Base-by-base conservation (phyloP, 225 moss, liverwort and hornwort species). In the Physcomitrium patens region DNA sequence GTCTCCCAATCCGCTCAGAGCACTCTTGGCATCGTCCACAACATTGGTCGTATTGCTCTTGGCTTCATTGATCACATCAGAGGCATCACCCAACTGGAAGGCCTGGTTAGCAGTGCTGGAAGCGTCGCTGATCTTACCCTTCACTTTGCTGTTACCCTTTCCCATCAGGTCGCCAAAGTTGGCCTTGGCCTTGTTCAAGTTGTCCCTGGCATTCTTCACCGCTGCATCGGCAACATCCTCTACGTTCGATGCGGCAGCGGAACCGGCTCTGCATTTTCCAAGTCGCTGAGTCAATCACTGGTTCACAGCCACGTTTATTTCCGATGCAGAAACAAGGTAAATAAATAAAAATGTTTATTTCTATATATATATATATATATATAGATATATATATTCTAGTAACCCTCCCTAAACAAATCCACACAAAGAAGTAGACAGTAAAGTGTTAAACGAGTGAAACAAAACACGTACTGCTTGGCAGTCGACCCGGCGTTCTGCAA, bases 81-180 rank as follows among this genome's bases (percentile, higher is more conserved):
- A 54, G 1, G 54, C 69, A 69, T 53, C 17, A 18, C 54, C 52
- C 31, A 37, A 19, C 19, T 53, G 10, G 52, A 26, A 16, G 54
- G 19, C 68, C 16, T 68, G 50, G 15, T 37, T 19, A 5, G 54
- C 16, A 19, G n/a, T 31, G 53, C 53, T 57, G 6, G 57, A 22
- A 1, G 59, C 71, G 13, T 59, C 61, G 27, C 63, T 65, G 5
- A 65, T 59, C 28, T 70, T 19, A 13, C 13, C 45, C 75, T 76
- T 69, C 10, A 43, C 56, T 47, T 37, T 37, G 31, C 31, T 37
- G 31, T 4, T 61, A 27, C 49, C 26, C 24, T 45, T 72, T 14
- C 72, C 72, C 47, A 70, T 63, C 4, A 77, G 13, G 13, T 65
- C 69, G 14, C 71, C 77, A 47, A 78, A 78, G 22, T 52, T 71